Percentiles rank a stretch among this genome's conserved stretches.
phyloP scores from a whole-genome alignment of 2,329 filamentous ascomycete genomes.

The Botrytis paeoniae region DNA sequence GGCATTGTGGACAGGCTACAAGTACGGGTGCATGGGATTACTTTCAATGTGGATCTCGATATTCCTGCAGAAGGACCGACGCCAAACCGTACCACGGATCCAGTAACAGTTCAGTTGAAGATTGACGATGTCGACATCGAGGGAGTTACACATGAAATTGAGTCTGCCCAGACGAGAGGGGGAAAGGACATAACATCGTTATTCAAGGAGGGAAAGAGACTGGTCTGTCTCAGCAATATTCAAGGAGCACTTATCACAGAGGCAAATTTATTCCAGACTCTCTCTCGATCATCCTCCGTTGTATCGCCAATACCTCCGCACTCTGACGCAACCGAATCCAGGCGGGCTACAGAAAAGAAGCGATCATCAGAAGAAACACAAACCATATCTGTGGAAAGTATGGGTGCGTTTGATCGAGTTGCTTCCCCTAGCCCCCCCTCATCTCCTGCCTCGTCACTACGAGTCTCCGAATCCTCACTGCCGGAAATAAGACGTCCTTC shows the following conservation, averaged over 20 bases:
- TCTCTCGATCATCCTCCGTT: slow-evolving; percentile 56
- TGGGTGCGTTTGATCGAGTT: slow-evolving; percentile 23
- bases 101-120: slow-evolving; percentile 62
- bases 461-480: slow-evolving; percentile 25
- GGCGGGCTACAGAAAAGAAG: slow-evolving; percentile 21
- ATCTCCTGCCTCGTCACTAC: slow-evolving; percentile 25
- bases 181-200: slow-evolving; percentile 19
- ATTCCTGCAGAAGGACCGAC: slow-evolving; percentile 46
- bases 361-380: slow-evolving; percentile 29
- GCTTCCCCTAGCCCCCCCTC: slow-evolving; percentile 24
- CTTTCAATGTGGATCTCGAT: slow-evolving; percentile 62
- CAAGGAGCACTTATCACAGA: slow-evolving; percentile 65
- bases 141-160: slow-evolving; percentile 51
- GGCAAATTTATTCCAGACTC: slow-evolving; percentile 60
- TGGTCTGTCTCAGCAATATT: slow-evolving; percentile 61
- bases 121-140: slow-evolving; percentile 65
- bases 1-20: slow-evolving; percentile 71
- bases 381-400: slow-evolving; percentile 40
- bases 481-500: slow-evolving; percentile 13
- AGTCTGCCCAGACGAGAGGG: slow-evolving; percentile 32
- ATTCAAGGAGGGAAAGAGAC: slow-evolving; percentile 62
- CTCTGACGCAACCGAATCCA: slow-evolving; percentile 43
- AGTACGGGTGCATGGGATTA: slow-evolving; percentile 62
- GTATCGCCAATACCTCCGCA: slow-evolving; percentile 54
- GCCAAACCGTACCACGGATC: slow-evolving; percentile 45